phyloP scores from a whole-genome alignment of 1,284 basidiomycete species.

The Xerocomus nothofagi region DNA sequence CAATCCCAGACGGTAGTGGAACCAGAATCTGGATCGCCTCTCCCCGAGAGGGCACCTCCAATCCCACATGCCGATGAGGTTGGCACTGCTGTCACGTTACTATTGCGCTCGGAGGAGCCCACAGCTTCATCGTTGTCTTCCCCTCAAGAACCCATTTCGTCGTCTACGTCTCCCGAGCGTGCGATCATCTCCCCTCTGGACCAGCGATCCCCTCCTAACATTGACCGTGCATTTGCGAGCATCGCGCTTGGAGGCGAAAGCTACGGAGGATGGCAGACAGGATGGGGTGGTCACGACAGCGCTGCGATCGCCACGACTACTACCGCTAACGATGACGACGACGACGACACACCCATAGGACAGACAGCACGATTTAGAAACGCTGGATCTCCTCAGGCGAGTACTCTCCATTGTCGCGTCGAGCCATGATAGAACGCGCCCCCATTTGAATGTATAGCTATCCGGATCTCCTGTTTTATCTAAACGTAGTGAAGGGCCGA shows the following conservation, averaged over 20 bases:
- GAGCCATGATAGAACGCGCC: not conserved
- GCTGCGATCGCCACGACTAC: slow-evolving; percentile 7
- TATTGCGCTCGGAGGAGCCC: slow-evolving; percentile 12
- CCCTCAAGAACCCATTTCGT: slow-evolving; percentile 27
- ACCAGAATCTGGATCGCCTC: slow-evolving; percentile 13
- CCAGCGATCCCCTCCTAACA: slow-evolving; percentile 33
- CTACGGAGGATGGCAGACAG: slow-evolving; percentile 55
- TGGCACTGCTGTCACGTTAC: slow-evolving; percentile 1
- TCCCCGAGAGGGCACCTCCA: slow-evolving; percentile 6
- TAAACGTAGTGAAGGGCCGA: slow-evolving; percentile 40
- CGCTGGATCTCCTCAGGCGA: slow-evolving; percentile 31
- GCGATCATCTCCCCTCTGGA: slow-evolving; percentile 57
- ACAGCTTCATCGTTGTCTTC: slow-evolving; percentile 11
- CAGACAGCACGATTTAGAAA: slow-evolving; percentile 47
- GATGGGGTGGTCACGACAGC: slow-evolving; percentile 39
- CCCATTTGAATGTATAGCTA: slow-evolving; percentile 11
- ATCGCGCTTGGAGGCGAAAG: slow-evolving; percentile 64
- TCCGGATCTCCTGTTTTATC: slow-evolving; percentile 18
- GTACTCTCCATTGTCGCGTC: not conserved
- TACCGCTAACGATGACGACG: slow-evolving; percentile 44
- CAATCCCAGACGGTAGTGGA: slow-evolving; percentile 9
- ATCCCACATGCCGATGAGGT: slow-evolving; percentile 13
- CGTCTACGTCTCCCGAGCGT: slow-evolving; percentile 28
- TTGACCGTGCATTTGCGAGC: slow-evolving; percentile 54
- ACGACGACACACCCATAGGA: slow-evolving; percentile 72